Evolutionary conservation across 1,284 basidiomycete species (phyloP).

Genomic region (Austroboletus novae-zelandiae): DNA sequence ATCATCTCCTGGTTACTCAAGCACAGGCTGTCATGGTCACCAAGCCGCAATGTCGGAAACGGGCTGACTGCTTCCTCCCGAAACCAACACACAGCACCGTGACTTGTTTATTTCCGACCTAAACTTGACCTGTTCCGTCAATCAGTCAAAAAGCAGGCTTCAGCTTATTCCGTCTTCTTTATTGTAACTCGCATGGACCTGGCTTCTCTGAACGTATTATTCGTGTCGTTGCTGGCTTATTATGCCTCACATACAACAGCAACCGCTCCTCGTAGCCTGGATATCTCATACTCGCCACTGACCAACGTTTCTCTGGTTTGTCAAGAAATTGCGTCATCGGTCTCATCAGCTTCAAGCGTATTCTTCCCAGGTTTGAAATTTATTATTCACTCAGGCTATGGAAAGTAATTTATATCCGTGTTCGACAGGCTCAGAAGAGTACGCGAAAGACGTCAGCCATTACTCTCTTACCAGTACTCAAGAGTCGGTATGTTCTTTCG

Average conservation of each 20-base stretch:
- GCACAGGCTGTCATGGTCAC: too few relatives aligned
- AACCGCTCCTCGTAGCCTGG: not conserved
- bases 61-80: too few relatives aligned
- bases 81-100: too few relatives aligned
- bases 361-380: slow-evolving; percentile 32
- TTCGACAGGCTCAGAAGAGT: not conserved
- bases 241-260: not conserved
- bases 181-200: not conserved
- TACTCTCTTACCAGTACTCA: not conserved
- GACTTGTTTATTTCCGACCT: too few relatives aligned
- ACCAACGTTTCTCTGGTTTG: slow-evolving; percentile 17
- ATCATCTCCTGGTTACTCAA: too few relatives aligned
- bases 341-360: slow-evolving; percentile 32
- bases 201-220: not conserved
- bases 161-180: not conserved
- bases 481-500: not conserved
- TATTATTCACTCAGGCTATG: not conserved
- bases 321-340: slow-evolving; percentile 22
- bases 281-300: not conserved
- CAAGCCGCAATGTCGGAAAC: too few relatives aligned
- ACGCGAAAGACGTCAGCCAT: not conserved
- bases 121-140: too few relatives aligned
- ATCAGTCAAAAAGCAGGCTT: too few relatives aligned
- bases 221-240: not conserved
- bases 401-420: not conserved